A percentile compares a stretch with the other conserved stretches of the same genome.
These are phyloP conservation scores for Serendipita sp. DNA, from an alignment of 768 basidiomycete genomes.

Conservation along the genomic window DNA sequence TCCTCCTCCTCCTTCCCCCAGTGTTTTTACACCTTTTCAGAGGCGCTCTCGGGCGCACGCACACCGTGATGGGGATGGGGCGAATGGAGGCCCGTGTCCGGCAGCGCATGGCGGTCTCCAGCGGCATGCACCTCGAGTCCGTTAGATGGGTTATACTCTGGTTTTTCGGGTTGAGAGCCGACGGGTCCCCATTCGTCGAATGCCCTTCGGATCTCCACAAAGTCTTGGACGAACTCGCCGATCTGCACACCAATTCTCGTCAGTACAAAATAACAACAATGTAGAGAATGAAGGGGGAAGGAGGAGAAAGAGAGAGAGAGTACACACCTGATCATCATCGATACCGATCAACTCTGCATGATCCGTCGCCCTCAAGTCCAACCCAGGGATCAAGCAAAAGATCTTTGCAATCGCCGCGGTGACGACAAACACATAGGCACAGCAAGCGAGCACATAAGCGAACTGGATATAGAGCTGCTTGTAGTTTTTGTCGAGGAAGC, in stretches of 20 bases:
- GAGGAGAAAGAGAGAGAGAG: not conserved
- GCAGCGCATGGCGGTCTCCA: constrained; percentile 11
- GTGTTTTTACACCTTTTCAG: no score
- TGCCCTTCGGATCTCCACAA: constrained; percentile 14
- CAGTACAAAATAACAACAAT: not conserved
- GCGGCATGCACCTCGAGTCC: constrained; percentile 5
- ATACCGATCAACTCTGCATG: constrained; percentile 48
- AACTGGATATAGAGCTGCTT: constrained; percentile 70
- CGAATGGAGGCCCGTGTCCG: no score
- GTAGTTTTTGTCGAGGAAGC: constrained; percentile 59
- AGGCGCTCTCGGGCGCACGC: no score
- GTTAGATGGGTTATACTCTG: constrained; percentile 1
- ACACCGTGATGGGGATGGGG: no score
- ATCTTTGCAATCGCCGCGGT: constrained; percentile 45
- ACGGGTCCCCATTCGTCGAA: constrained; percentile 11
- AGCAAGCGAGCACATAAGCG: constrained; percentile 42
- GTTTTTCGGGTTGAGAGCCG: not conserved
- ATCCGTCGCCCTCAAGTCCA: constrained; percentile 36
- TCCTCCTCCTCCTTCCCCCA: no score
- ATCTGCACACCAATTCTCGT: no score
- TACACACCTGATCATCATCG: constrained; percentile 53
- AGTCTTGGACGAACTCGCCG: constrained; percentile 16
- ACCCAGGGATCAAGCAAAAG: constrained; percentile 41
- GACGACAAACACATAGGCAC: constrained; percentile 31
- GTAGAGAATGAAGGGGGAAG: no score